These are phyloP conservation scores for Colletotrichum sp. DNA, from an alignment of 2,329 filamentous ascomycete genomes.

Conservation along the genomic window DNA sequence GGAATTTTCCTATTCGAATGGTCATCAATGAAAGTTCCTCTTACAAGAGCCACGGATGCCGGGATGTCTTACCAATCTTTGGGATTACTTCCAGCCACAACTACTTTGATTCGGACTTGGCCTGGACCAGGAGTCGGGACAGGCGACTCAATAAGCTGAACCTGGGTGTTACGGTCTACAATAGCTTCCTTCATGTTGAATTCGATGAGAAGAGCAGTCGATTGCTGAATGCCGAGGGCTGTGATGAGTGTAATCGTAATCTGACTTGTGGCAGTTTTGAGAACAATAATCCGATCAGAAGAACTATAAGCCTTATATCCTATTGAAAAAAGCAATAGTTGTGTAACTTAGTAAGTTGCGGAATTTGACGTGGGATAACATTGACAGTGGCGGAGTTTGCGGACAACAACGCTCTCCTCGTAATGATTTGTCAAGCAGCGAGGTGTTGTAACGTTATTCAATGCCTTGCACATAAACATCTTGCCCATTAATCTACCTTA, in stretches of 20 bases:
- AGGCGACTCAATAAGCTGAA: not conserved
- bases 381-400: not conserved
- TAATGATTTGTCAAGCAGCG: not conserved
- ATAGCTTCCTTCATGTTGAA: not conserved
- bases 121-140: not conserved
- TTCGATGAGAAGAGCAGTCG: not conserved
- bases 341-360: not conserved
- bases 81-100: not conserved
- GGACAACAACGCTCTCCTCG: not conserved
- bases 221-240: not conserved
- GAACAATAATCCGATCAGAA: not conserved
- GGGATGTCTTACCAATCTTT: not conserved
- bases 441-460: not conserved
- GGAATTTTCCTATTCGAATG: not conserved
- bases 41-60: not conserved
- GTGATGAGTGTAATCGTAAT: not conserved
- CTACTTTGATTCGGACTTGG: not conserved
- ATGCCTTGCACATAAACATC: not conserved
- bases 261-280: not conserved
- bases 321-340: not conserved
- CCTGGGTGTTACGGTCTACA: not conserved
- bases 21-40: accelerated
- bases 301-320: not conserved
- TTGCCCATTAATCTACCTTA: not conserved
- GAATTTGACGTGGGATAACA: not conserved